phyloP scores from a whole-genome alignment of 441 rosid species.

The Populus hybrid region DNA sequence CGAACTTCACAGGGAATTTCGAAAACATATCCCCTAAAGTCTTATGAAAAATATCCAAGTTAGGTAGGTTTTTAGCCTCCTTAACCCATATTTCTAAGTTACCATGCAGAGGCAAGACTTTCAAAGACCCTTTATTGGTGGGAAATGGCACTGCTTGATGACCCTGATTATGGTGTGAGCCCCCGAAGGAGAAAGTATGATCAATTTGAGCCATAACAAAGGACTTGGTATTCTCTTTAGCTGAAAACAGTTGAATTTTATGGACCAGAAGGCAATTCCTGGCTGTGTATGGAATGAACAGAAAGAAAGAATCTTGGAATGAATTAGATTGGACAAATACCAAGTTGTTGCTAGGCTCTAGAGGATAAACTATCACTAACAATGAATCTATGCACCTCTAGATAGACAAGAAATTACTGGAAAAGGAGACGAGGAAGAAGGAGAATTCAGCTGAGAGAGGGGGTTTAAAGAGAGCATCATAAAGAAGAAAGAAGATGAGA shows the following conservation, averaged over 20 bases:
- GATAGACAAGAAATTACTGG: neutral
- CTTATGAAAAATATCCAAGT: slow-evolving; percentile 89
- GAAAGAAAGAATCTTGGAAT: neutral
- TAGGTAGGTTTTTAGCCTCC: slow-evolving; percentile 79
- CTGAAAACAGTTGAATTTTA: neutral
- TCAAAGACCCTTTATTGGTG: slow-evolving; percentile 45
- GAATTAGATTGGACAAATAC: slow-evolving; percentile 9
- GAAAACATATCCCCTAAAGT: slow-evolving; percentile 63
- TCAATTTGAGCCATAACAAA: slow-evolving; percentile 36
- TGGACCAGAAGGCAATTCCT: neutral
- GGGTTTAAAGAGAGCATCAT: neutral
- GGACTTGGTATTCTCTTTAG: neutral
- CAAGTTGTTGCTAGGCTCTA: slow-evolving; percentile 4
- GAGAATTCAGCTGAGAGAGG: neutral
- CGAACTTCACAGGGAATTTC: slow-evolving; percentile 34
- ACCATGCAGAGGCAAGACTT: slow-evolving; percentile 72
- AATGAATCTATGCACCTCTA: neutral
- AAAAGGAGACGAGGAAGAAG: neutral
- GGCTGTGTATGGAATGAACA: neutral
- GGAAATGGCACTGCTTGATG: slow-evolving; percentile 45
- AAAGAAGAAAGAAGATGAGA: neutral
- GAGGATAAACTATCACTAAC: neutral
- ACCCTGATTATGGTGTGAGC: slow-evolving; percentile 35
- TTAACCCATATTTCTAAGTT: slow-evolving; percentile 72
- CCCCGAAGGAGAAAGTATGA: slow-evolving; percentile 39